Evolutionary conservation across 805 yeast species (phyloP), one percentile per base, ranked within the genome.

Genomic region (Starmera dryadoides): DNA sequence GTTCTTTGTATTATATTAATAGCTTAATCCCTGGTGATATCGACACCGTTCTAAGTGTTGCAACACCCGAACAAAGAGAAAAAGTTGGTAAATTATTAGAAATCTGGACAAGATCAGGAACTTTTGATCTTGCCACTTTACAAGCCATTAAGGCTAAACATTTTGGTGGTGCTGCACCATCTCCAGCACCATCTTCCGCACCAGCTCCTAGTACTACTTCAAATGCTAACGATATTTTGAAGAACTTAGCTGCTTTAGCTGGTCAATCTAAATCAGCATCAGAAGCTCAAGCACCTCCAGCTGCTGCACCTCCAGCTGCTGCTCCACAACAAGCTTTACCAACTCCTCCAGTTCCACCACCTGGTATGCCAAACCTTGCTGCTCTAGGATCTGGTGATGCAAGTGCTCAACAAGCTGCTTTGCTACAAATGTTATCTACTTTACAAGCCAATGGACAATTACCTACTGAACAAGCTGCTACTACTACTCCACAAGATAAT

Each of bases 91-190:
- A 88, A 62, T 71, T 93, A 49, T 74, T 93, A 48, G 95, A 86
- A 46, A 89, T 93, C 52, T 93, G 98, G 98, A 86, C 79, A 49
- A 79, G 86, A 47, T 82, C 88, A 29, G 78, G 77, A 33, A 83
- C 96, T 14, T 91, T 93, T 63, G 68, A 69, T 40, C 73, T 75
- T 33, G 68, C 69, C 31, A 63, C 71, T 25, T 65, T 93, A 40
- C 60, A 69, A 34, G 56, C 70, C 16, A 71, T 86, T 42, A 75
- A 80, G 55, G 60, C 68, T 11, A 79, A 74, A 53, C 75, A 75
- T 58, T 83, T 81, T 52, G 64, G 62, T 25, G 32, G 28, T 22
- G 35, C 21, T 44, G 55, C 8, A 46, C 54, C 53, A 47, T 30
- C 32, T 15, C 48, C 50, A 25, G 48, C 52, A 51, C 84, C 14